Evolutionary conservation across 2,329 filamentous ascomycete genomes (phyloP).

Genomic region (Magnaporthales sp.): DNA sequence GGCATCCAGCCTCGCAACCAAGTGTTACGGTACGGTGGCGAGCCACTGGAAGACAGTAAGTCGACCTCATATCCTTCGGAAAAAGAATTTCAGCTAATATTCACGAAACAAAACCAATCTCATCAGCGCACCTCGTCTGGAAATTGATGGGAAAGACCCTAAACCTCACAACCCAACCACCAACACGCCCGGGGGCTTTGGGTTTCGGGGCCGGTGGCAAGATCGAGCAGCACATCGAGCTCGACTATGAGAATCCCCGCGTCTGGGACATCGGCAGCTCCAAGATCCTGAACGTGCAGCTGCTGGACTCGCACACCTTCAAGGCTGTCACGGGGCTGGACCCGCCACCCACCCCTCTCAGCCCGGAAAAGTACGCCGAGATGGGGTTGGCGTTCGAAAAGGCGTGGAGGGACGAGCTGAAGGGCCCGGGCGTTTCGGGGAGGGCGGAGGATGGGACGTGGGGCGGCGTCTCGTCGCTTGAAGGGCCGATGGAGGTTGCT

Average conservation of each 20-base stretch:
- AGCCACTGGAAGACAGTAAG: not conserved
- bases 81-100: not conserved
- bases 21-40: not conserved
- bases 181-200: not conserved
- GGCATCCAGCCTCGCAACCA: not conserved
- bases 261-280: conserved; percentile 1
- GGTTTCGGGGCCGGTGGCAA: not conserved
- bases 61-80: not conserved
- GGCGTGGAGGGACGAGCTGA: not conserved
- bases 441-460: not conserved
- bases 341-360: conserved; percentile 1
- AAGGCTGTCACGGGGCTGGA: not conserved
- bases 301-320: conserved; percentile 4
- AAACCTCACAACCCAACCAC: not conserved
- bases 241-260: conserved; percentile 1
- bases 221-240: conserved; percentile 2
- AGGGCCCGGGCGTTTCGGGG: not conserved
- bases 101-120: not conserved
- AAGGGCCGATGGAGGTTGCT: not conserved
- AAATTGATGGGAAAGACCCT: not conserved
- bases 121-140: not conserved
- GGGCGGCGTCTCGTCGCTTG: not conserved
- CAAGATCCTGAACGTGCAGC: conserved; percentile 1
- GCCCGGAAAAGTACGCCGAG: not conserved
- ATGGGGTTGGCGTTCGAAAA: not conserved